Base-by-base conservation (phyloP, 1,284 basidiomycete species). In the Cryptococcus sp. region DNA sequence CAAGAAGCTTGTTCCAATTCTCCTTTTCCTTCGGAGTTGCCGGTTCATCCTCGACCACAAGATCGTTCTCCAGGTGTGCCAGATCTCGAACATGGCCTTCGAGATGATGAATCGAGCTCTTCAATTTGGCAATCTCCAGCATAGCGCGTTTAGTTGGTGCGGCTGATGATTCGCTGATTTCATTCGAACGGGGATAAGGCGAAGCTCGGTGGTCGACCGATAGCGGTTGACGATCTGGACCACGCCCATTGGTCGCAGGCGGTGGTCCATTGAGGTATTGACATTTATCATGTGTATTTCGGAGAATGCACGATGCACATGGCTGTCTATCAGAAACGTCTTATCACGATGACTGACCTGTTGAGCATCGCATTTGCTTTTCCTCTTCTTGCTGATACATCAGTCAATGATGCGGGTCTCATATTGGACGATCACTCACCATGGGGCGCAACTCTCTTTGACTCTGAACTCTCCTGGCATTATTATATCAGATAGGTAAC, bases 271-370 rank as follows among this genome's bases (percentile, higher is more conserved):
- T 48, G 2, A 24, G 14, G 19, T 44, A 51, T 5, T 48, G 14
- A 28, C 57, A 59, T 10, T 41, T 39, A 11, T 25, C 7, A 24
- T 59, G 45, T 3, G 48, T 52, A 13, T 45, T 47, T 1, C 57
- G 47, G 10, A 59, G 51, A 21, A 48, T 32, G 32, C 57, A 59
- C 3, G 57, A 59, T 7, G 57, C 53, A 49, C 57, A 59, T 39
- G 57, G 57, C 57, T 59, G 34, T 16, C 14, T 22, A 14, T 21
- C 36, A 7, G 21, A 23, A 14, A 18, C 9, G 18, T 13, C 23
- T 7, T 22, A 22, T 43, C 41, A 14, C n/a, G 34, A 36, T 36
- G 41, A 34, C 48, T 21, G 23, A 57, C 56, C 14, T 19, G 25
- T n/a, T 24, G 28, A 2, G 49, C 49, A 46, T 57, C 53, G 37